Base-by-base conservation (phyloP, 306 rosid species). In the Citrullus amarus region DNA sequence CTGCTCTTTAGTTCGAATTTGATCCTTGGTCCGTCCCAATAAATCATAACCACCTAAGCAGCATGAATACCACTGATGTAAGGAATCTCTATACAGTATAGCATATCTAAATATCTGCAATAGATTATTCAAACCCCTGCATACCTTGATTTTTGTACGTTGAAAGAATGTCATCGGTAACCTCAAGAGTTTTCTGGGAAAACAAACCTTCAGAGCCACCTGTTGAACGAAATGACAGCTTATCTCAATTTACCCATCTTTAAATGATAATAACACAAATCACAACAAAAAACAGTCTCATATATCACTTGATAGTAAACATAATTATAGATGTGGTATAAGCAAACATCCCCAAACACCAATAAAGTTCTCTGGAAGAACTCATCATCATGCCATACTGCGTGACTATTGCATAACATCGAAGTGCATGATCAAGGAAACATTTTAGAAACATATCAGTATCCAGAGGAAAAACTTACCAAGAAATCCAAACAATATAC, bases 151-250 rank as follows among this genome's bases (percentile, higher is more conserved):
- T 95, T 87, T 91, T 95, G 90, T 92, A 95, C 16, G 96, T 86
- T 15, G 91, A 86, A 80, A 95, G 92, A 83, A 95, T 63, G n/a
- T 76, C 82, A 3, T 90, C 97, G 6, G 91, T 92, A 79, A 92
- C 90, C 91, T 92, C 97, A 75, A 95, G 89, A 62, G 91, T 92
- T 85, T 91, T 95, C 88, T 92, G 95, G 17, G 97, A 90, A 85
- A 92, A 95, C 66, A 95, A 85, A 59, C 99, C 99, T 60, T 95
- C 99, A 50, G 98, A 92, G 51, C 99, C 99, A 88, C 99, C 99
- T 95, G 82, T 59, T 78, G 75, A 77, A 39, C 79, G 80, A 75
- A 76, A 63, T 36, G 61, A 79, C 69, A 36, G 12, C 20, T 81
- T 61, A 58, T 43, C 79, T 44, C 75, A 32, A 73, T 65, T 85